Percentiles rank a stretch among this genome's conserved stretches.
phyloP scores from a whole-genome alignment of 495 filamentous ascomycete genomes.

The Ascobolus immersus region DNA sequence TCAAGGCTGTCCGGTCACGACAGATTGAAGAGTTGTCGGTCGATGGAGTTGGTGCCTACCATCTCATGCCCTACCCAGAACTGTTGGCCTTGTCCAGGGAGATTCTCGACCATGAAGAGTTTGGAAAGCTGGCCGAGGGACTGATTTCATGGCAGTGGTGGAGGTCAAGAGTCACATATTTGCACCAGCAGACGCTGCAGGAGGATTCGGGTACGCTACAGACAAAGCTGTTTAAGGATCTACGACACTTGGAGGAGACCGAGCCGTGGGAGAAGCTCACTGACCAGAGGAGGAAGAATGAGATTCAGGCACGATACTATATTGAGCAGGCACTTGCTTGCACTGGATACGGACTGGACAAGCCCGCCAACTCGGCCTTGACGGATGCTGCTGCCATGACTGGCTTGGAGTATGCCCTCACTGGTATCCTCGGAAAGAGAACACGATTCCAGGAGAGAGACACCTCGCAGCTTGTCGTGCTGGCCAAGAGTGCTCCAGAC shows the following conservation, averaged over 20 bases:
- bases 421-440: slow-evolving; percentile 66
- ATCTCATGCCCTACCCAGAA: slow-evolving; percentile 56
- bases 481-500: slow-evolving; percentile 45
- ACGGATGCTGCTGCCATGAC: slow-evolving; percentile 33
- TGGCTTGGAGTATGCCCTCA: slow-evolving; percentile 58
- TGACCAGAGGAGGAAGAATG: slow-evolving; percentile 14
- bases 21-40: slow-evolving; percentile 35
- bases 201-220: slow-evolving; percentile 38
- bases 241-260: slow-evolving; percentile 21
- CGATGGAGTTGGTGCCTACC: slow-evolving; percentile 70
- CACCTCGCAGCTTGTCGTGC: slow-evolving; percentile 70
- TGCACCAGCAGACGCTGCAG: slow-evolving; percentile 69
- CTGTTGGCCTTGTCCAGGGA: slow-evolving; percentile 52
- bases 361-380: slow-evolving; percentile 45
- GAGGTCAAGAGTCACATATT: slow-evolving; percentile 48
- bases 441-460: slow-evolving; percentile 81
- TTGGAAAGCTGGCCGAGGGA: slow-evolving; percentile 7
- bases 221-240: slow-evolving; percentile 22
- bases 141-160: slow-evolving; percentile 18
- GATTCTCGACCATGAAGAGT: slow-evolving; percentile 28
- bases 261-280: slow-evolving; percentile 17
- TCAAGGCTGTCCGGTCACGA: not conserved
- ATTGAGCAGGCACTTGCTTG: slow-evolving; percentile 63
- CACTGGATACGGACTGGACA: slow-evolving; percentile 64
- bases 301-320: slow-evolving; percentile 35